These are phyloP conservation scores for Backusella tarrabulga DNA, from an alignment of 192 early-diverging fungal genomes.

Conservation along the genomic window DNA sequence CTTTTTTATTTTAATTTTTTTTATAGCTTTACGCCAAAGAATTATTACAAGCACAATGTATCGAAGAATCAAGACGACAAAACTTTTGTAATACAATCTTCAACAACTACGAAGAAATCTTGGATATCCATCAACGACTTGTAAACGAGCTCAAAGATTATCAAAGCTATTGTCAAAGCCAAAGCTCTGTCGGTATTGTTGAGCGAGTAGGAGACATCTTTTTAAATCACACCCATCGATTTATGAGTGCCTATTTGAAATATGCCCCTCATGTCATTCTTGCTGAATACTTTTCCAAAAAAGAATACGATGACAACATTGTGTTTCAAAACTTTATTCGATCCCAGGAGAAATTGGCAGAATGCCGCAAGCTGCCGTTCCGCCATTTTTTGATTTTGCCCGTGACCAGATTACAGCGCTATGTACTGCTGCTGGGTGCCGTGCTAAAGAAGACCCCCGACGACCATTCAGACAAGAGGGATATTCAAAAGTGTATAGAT, in stretches of 20 bases:
- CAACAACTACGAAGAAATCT: constrained; percentile 65
- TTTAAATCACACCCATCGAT: constrained; percentile 57
- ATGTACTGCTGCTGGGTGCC: constrained; percentile 78
- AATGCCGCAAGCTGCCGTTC: constrained; percentile 26
- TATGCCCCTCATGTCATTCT: constrained; percentile 82
- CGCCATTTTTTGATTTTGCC: constrained; percentile 66
- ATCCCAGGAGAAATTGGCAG: constrained; percentile 35
- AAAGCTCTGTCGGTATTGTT: constrained; percentile 68
- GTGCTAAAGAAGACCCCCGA: constrained; percentile 80
- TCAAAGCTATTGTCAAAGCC: constrained; percentile 53
- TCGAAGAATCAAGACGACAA: constrained; percentile 11
- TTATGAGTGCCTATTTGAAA: constrained; percentile 66
- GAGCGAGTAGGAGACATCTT: constrained; percentile 84
- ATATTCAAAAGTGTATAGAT: constrained; percentile 43
- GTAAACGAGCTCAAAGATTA: constrained; percentile 50
- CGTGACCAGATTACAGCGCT: constrained; percentile 83
- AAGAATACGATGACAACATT: constrained; percentile 63
- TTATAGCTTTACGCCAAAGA: constrained; percentile 45
- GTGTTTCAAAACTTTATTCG: constrained; percentile 76
- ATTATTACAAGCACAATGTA: constrained; percentile 41
- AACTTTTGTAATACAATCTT: constrained; percentile 72
- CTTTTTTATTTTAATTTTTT: not conserved
- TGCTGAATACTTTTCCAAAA: constrained; percentile 69
- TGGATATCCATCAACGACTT: constrained; percentile 54
- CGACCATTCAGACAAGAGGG: constrained; percentile 71